These are phyloP conservation scores for Aspergillus calidoustus DNA, from an alignment of 2,329 filamentous ascomycete species.

Conservation along the genomic window DNA sequence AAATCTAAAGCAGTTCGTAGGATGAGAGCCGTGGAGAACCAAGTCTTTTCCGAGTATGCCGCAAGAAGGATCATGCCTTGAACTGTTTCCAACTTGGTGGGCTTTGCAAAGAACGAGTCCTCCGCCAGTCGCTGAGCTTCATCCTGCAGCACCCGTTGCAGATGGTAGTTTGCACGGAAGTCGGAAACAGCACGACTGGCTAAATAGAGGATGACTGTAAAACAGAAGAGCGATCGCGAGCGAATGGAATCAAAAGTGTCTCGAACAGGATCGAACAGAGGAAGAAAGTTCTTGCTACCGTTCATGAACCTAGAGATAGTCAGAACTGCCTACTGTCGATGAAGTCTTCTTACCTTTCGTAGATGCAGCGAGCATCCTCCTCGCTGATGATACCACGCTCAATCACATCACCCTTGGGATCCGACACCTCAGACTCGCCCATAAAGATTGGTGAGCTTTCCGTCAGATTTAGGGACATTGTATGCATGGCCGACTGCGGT, in stretches of 20 bases:
- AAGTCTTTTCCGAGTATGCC: conserved; percentile 43
- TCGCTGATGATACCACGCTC: conserved; percentile 39
- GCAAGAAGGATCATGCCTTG: conserved; percentile 43
- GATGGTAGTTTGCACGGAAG: conserved; percentile 35
- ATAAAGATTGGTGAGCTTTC: conserved; percentile 38
- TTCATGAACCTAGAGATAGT: conserved; percentile 31
- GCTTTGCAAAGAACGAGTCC: conserved; percentile 43
- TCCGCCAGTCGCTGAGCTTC: conserved; percentile 42
- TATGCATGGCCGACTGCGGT: conserved; percentile 40
- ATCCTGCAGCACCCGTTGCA: conserved; percentile 42
- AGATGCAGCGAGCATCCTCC: conserved; percentile 39
- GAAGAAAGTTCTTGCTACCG: conserved; percentile 40
- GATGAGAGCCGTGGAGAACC: conserved; percentile 44
- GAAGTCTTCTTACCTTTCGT: conserved; percentile 34
- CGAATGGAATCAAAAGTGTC: conserved; percentile 43
- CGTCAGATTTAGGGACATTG: conserved; percentile 41
- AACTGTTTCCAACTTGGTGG: conserved; percentile 42
- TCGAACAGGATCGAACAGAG: conserved; percentile 41
- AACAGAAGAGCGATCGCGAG: conserved; percentile 42
- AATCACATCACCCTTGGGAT: conserved; percentile 36
- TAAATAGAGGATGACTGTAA: conserved; percentile 41
- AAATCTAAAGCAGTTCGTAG: conserved; percentile 41
- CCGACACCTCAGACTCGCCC: conserved; percentile 34
- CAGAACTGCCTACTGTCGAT: not conserved
- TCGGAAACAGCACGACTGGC: conserved; percentile 40